Evolutionary conservation across 345 rosid species (phyloP).

Genomic region (Theobroma cacao): DNA sequence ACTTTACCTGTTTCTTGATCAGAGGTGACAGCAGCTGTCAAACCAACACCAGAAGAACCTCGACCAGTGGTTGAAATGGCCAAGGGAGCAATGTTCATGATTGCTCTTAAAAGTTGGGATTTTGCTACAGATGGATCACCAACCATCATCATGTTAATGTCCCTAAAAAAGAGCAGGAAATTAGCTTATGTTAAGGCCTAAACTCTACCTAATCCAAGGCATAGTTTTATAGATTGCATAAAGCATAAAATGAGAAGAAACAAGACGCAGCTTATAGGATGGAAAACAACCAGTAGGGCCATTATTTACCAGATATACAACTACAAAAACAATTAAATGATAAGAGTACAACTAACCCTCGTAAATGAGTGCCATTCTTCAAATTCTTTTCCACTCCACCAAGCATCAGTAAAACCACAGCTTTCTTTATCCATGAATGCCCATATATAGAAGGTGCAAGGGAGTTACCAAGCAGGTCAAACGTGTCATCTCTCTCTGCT

Average conservation of each 20-base stretch:
- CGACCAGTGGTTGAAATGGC: slow-evolving; percentile 99
- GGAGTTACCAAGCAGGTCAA: slow-evolving; percentile 86
- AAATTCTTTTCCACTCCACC: slow-evolving; percentile 95
- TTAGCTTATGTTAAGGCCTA: not conserved
- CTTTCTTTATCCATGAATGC: slow-evolving; percentile 96
- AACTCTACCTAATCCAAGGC: not conserved
- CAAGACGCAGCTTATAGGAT: not conserved
- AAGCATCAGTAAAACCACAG: slow-evolving; percentile 89
- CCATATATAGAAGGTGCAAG: slow-evolving; percentile 91
- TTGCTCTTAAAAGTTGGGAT: slow-evolving; percentile 96
- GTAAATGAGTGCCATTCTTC: slow-evolving; percentile 89
- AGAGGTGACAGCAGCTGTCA: slow-evolving; percentile 99
- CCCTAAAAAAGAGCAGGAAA: slow-evolving; percentile 44
- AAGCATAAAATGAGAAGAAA: not conserved
- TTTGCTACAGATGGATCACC: slow-evolving; percentile 99
- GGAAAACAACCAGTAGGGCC: not conserved
- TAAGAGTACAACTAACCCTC: slow-evolving; percentile 66
- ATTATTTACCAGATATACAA: not conserved
- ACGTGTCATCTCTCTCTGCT: slow-evolving; percentile 82
- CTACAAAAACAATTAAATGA: not conserved
- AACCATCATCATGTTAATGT: slow-evolving; percentile 99
- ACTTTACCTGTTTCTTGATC: slow-evolving; percentile 95
- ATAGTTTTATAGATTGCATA: not conserved
- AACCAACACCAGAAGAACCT: slow-evolving; percentile 98
- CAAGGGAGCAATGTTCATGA: slow-evolving; percentile 97